phyloP scores from a whole-genome alignment of 306 rosid species.

The Cicer arietinum region DNA sequence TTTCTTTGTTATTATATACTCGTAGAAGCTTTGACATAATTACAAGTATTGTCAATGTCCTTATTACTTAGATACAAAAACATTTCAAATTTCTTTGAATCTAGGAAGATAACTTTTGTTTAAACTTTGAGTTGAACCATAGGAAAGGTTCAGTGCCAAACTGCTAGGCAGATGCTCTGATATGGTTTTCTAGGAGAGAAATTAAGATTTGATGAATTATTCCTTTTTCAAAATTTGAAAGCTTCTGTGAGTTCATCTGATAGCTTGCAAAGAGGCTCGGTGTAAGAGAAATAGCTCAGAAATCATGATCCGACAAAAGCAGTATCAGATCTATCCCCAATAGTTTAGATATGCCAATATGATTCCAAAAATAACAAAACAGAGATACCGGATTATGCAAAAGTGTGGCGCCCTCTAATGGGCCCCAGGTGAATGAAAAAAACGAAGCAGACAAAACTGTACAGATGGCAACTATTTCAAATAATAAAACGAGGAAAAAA shows the following conservation, averaged over 20 bases:
- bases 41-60: neutral
- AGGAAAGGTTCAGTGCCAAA: constrained; percentile 15
- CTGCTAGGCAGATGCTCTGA: neutral
- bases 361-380: constrained; percentile 21
- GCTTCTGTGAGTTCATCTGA: neutral
- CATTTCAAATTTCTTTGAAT: constrained; percentile 11
- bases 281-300: constrained; percentile 16
- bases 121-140: constrained; percentile 22
- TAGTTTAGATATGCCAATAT: constrained; percentile 24
- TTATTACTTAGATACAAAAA: constrained; percentile 8
- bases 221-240: neutral
- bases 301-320: constrained; percentile 3
- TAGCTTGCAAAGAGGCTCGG: neutral
- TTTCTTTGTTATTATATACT: neutral
- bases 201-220: constrained; percentile 10
- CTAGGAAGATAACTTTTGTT: neutral
- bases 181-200: constrained; percentile 8
- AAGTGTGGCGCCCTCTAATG: constrained; percentile 4
- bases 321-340: neutral
- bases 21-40: neutral
- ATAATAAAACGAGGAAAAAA: neutral
- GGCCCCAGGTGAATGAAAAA: constrained; percentile 32
- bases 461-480: neutral
- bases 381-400: neutral
- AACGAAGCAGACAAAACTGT: constrained; percentile 12